Conservation (phyloP, 129 eudicot species). For the Artemisia annua region DNA sequence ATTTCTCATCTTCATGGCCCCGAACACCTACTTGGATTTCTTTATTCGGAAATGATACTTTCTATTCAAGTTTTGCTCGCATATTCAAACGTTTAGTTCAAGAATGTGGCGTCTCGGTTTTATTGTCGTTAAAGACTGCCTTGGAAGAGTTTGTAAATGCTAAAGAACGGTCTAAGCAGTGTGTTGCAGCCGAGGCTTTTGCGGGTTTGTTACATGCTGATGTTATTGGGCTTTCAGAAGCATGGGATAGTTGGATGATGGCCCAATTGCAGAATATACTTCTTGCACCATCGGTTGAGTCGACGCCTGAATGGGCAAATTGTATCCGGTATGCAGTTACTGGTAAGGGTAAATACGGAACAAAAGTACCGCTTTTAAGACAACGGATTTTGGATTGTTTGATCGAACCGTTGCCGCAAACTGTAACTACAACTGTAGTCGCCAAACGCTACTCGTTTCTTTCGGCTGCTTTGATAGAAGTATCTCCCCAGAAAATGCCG, state of each 20-base stretch:
- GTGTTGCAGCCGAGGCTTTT: constrained; percentile 98
- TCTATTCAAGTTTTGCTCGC: constrained; percentile 90
- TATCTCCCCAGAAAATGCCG: constrained; percentile 81
- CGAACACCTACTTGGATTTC: constrained; percentile 98
- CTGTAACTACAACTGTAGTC: constrained; percentile 77
- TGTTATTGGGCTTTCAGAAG: constrained; percentile 73
- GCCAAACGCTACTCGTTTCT: constrained; percentile 88
- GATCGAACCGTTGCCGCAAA: constrained; percentile 72
- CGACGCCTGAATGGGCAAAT: constrained; percentile 94
- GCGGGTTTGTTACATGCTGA: constrained; percentile 96
- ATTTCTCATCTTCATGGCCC: constrained; percentile 97
- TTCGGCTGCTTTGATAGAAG: constrained; percentile 85
- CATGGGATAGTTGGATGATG: constrained; percentile 92
- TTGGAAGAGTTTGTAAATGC: constrained; percentile 72
- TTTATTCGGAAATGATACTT: constrained; percentile 81
- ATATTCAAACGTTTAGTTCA: constrained; percentile 87
- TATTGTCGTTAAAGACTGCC: constrained; percentile 59
- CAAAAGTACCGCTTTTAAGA: constrained; percentile 80
- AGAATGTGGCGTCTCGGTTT: constrained; percentile 88
- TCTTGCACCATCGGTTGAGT: constrained; percentile 88
- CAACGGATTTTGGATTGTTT: constrained; percentile 66
- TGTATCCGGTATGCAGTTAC: constrained; percentile 93
- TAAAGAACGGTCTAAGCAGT: constrained; percentile 87
- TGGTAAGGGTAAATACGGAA: constrained; percentile 91
- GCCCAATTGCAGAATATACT: constrained; percentile 66